These are phyloP conservation scores for Triticum monococcum DNA, from an alignment of 176 grass and related monocot genomes.

Conservation along the genomic window DNA sequence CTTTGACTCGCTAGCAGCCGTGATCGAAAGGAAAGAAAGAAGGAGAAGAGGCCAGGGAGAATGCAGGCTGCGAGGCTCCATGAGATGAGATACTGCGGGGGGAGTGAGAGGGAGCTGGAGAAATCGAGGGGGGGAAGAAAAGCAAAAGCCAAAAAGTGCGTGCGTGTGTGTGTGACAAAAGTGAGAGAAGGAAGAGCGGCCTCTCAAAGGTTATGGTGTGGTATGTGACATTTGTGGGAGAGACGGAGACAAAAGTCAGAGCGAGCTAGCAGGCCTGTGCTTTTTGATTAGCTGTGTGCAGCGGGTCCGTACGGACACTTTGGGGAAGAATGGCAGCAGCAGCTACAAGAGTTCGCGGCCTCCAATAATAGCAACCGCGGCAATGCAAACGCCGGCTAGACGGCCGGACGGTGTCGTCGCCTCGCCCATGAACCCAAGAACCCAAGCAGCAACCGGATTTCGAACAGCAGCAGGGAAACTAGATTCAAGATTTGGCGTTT, in stretches of 20 bases:
- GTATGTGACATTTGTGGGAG: neutral
- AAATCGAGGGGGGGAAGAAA: too few species aligned
- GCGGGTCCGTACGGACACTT: slow-evolving; percentile 30
- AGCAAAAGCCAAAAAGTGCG: too few species aligned
- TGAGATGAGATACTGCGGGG: neutral
- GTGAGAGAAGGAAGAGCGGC: neutral
- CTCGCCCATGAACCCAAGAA: neutral
- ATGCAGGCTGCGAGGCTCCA: neutral
- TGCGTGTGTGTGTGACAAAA: neutral
- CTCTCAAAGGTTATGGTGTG: neutral
- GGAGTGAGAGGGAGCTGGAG: neutral
- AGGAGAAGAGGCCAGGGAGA: neutral
- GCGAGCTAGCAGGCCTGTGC: neutral
- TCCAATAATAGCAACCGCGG: slow-evolving; percentile 23
- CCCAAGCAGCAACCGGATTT: neutral
- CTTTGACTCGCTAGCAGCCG: neutral
- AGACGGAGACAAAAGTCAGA: neutral
- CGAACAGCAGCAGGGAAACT: neutral
- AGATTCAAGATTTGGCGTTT: neutral
- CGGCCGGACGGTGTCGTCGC: neutral
- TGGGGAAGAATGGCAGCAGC: neutral
- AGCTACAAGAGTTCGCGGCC: slow-evolving; percentile 32
- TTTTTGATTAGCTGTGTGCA: neutral
- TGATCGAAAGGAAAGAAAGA: neutral
- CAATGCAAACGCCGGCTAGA: neutral